Evolutionary conservation across 2,329 filamentous ascomycete genomes (phyloP).

Genomic region (Blastomyces emzantsi): DNA sequence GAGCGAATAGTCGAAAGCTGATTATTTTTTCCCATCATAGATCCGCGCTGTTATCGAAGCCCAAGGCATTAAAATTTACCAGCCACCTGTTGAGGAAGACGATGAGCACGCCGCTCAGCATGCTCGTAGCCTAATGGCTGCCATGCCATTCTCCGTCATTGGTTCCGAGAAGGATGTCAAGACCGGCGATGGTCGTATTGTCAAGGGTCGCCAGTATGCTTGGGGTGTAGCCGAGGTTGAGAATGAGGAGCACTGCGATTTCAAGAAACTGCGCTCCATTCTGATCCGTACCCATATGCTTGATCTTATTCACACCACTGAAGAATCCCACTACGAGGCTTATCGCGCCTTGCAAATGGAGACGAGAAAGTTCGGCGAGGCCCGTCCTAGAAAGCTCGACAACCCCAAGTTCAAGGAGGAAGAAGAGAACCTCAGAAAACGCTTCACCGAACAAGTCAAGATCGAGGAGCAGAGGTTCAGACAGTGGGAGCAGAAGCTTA

Average conservation of each 20-base stretch:
- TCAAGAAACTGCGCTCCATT: slow-evolving; percentile 99
- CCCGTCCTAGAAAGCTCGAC: slow-evolving; percentile 91
- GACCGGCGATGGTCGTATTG: slow-evolving; percentile 87
- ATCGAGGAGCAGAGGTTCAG: slow-evolving; percentile 98
- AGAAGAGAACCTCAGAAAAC: slow-evolving; percentile 95
- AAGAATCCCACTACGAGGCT: slow-evolving; percentile 98
- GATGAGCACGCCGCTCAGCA: slow-evolving; percentile 94
- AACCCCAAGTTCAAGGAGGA: slow-evolving; percentile 99
- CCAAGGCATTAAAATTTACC: slow-evolving; percentile 99
- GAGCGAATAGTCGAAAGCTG: not conserved
- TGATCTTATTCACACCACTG: slow-evolving; percentile 98
- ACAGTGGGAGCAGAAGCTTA: slow-evolving; percentile 99
- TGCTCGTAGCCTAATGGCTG: slow-evolving; percentile 85
- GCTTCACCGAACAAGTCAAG: slow-evolving; percentile 99
- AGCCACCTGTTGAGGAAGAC: slow-evolving; percentile 94
- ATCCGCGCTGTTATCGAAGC: slow-evolving; percentile 93
- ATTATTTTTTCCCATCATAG: slow-evolving; percentile 38
- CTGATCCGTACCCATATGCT: slow-evolving; percentile 99
- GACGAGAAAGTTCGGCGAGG: slow-evolving; percentile 98
- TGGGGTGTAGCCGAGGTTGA: slow-evolving; percentile 99
- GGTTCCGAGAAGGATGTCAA: slow-evolving; percentile 99
- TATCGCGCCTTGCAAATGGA: slow-evolving; percentile 99
- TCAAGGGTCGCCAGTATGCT: slow-evolving; percentile 97
- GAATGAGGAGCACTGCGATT: slow-evolving; percentile 99
- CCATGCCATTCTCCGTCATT: slow-evolving; percentile 98